Conservation (phyloP, 345 rosid species). For the Citrus cavaleriei region DNA sequence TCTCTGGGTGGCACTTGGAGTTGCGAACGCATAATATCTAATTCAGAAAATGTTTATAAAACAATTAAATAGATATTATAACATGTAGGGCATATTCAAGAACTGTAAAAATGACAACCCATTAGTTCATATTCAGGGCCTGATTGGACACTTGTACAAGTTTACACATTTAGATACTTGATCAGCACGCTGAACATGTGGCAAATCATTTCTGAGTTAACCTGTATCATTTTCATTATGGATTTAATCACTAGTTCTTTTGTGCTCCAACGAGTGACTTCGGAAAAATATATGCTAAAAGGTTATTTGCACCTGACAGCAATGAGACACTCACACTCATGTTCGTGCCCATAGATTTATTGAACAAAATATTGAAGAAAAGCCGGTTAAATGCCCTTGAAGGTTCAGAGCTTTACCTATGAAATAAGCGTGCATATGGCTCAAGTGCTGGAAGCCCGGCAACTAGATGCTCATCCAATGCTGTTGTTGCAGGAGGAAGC, state of each 20-base stretch:
- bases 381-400: background rate
- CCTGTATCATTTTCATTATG: background rate
- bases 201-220: background rate
- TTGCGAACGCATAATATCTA: conserved; percentile 95
- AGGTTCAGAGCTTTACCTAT: conserved; percentile 49
- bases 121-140: background rate
- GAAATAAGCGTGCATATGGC: conserved; percentile 94
- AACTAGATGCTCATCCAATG: conserved; percentile 93
- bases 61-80: background rate
- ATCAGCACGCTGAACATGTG: background rate
- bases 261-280: background rate
- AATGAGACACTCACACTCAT: background rate
- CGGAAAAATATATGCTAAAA: background rate
- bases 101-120: conserved; percentile 1
- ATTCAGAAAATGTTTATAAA: conserved; percentile 14
- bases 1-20: conserved; percentile 98
- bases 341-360: background rate
- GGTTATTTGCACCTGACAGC: background rate
- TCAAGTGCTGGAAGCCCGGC: conserved; percentile 98
- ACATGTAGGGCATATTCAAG: background rate
- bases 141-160: background rate
- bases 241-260: background rate
- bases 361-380: conserved; percentile 5
- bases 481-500: conserved; percentile 95
- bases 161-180: background rate